phyloP scores from a whole-genome alignment of 2,329 filamentous ascomycete species.

The Diplodia intermedia region DNA sequence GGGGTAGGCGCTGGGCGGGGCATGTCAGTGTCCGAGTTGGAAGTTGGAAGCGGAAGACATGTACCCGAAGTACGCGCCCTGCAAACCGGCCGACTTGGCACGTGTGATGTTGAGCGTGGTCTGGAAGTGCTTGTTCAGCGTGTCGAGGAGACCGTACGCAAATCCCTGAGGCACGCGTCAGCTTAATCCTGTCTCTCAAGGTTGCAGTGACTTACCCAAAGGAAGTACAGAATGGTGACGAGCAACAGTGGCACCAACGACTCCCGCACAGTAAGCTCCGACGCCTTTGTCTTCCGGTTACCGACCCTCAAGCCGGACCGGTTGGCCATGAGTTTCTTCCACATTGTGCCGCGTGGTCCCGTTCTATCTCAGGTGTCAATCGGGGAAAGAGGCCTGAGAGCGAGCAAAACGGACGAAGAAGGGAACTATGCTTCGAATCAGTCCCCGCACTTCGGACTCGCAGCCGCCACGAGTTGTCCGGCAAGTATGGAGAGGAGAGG shows the following conservation, averaged over 20 bases:
- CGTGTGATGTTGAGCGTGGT: conserved; percentile 52
- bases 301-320: conserved; percentile 25
- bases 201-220: conserved; percentile 57
- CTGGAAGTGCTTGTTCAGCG: conserved; percentile 59
- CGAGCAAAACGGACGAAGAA: too few species aligned
- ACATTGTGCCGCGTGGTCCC: conserved; percentile 11
- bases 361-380: too few species aligned
- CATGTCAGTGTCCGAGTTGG: neutral
- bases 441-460: too few species aligned
- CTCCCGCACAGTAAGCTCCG: conserved; percentile 70
- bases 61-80: conserved; percentile 57
- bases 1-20: conserved; percentile 50
- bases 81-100: conserved; percentile 54
- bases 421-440: too few species aligned
- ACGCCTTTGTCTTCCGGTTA: conserved; percentile 59
- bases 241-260: conserved; percentile 71
- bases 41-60: neutral
- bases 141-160: conserved; percentile 64
- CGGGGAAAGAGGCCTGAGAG: too few species aligned
- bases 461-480: too few species aligned
- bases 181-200: neutral
- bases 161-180: conserved; percentile 51
- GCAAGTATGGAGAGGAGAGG: too few species aligned
- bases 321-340: conserved; percentile 20
- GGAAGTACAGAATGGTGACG: conserved; percentile 70